Evolutionary conservation across 2,329 filamentous ascomycete genomes (phyloP).

Genomic region (Colletotrichum noveboracense): DNA sequence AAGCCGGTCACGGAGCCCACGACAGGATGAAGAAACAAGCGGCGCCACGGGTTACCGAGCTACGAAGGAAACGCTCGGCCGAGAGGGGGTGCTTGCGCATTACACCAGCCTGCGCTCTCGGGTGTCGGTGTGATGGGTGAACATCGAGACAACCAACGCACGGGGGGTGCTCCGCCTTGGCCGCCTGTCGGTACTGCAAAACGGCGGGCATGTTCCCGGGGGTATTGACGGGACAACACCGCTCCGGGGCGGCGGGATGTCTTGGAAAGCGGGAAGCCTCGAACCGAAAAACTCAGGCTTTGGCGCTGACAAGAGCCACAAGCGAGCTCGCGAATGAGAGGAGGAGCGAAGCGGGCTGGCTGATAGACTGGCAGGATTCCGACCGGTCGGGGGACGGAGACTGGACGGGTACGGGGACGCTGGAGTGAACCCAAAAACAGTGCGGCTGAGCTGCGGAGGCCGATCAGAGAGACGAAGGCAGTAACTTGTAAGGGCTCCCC

Average conservation of each 20-base stretch:
- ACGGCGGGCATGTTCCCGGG: not conserved
- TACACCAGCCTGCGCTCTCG: no score
- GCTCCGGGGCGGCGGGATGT: not conserved
- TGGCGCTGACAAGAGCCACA: not conserved
- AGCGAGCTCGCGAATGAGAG: not conserved
- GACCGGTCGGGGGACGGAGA: not conserved
- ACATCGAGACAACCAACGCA: not conserved
- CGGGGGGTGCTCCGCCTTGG: not conserved
- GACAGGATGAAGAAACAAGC: not conserved
- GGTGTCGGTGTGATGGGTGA: not conserved
- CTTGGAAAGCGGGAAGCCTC: not conserved
- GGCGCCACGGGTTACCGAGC: not conserved
- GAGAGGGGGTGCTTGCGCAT: not conserved
- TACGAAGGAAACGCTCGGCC: not conserved
- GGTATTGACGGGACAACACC: not conserved
- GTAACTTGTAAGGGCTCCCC: not conserved
- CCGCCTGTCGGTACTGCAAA: not conserved
- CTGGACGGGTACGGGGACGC: not conserved
- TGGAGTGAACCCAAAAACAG: not conserved
- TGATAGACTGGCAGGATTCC: not conserved
- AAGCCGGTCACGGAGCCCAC: not conserved
- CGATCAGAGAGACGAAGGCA: slow-evolving; percentile 5
- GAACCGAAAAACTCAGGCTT: not conserved
- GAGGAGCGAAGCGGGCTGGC: not conserved
- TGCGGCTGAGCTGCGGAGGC: slow-evolving; percentile 16